Conservation (phyloP, 306 rosid species). For the Gleditsia sinensis region DNA sequence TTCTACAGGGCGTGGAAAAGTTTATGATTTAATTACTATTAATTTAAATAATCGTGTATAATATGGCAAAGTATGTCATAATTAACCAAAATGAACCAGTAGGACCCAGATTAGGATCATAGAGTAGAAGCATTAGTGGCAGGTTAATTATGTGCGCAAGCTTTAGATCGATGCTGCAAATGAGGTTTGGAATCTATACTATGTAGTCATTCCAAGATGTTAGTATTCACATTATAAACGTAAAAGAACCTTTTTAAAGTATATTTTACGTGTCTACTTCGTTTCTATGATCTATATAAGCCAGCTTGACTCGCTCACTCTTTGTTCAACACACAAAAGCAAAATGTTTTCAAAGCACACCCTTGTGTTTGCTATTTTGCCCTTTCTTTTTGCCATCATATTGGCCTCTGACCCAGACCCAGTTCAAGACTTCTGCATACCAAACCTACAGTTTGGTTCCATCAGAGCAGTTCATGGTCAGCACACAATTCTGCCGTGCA, state of each 20-base stretch:
- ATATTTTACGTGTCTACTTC: too few relatives aligned
- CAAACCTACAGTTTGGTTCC: slow-evolving; percentile 54
- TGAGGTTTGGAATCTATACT: slow-evolving; percentile 18
- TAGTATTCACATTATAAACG: neutral
- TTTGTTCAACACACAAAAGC: neutral
- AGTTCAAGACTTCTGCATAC: slow-evolving; percentile 88
- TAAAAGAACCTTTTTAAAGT: neutral
- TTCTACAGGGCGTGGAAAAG: slow-evolving; percentile 40
- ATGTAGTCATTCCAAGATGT: slow-evolving; percentile 41
- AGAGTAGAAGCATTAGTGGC: too few relatives aligned
- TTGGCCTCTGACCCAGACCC: slow-evolving; percentile 92
- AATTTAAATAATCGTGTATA: too few relatives aligned
- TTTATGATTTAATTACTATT: too few relatives aligned
- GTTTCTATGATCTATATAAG: slow-evolving; percentile 55
- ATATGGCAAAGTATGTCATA: slow-evolving; percentile 39
- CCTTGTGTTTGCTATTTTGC: slow-evolving; percentile 35
- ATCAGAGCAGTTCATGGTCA: slow-evolving; percentile 35
- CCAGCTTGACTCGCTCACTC: slow-evolving; percentile 25
- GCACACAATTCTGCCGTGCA: slow-evolving; percentile 61
- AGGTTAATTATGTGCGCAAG: too few relatives aligned
- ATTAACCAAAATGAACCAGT: too few relatives aligned
- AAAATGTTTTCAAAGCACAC: slow-evolving; percentile 51
- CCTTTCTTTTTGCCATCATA: slow-evolving; percentile 36
- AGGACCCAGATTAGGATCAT: too few relatives aligned
- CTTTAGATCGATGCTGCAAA: slow-evolving; percentile 46